Evolutionary conservation across 805 yeast genomes (phyloP).

Genomic region (Ogataea pignaliae): DNA sequence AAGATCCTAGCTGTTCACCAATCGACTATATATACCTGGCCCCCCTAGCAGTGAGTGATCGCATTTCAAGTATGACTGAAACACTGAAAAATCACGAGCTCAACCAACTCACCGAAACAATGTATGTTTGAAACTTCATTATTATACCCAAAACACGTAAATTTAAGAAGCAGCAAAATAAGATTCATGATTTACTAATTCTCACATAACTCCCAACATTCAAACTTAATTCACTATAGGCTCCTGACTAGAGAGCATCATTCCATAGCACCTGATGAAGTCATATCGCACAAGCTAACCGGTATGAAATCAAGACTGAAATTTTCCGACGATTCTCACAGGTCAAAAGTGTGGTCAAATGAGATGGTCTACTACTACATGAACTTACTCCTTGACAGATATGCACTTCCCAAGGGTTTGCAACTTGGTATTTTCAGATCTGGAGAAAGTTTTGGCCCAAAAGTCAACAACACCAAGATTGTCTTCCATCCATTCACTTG

Average conservation of each 20-base stretch:
- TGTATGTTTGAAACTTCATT: neutral
- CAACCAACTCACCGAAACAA: neutral
- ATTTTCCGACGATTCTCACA: slow-evolving; percentile 27
- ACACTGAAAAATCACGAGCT: too few relatives aligned
- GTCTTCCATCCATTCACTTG: slow-evolving; percentile 29
- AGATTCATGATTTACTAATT: slow-evolving; percentile 17
- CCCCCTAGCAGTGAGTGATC: too few relatives aligned
- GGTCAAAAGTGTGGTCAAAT: slow-evolving; percentile 22
- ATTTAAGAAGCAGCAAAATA: slow-evolving; percentile 4
- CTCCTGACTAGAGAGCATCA: slow-evolving; percentile 21
- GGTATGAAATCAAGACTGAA: slow-evolving; percentile 24
- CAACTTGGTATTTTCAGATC: slow-evolving; percentile 21
- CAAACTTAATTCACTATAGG: slow-evolving; percentile 4
- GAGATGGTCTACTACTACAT: slow-evolving; percentile 28
- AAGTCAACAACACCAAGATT: slow-evolving; percentile 12
- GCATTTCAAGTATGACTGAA: too few relatives aligned
- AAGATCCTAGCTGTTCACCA: too few relatives aligned
- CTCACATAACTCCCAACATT: neutral
- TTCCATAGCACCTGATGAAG: slow-evolving; percentile 23
- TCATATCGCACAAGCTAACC: slow-evolving; percentile 19
- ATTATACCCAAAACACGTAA: neutral
- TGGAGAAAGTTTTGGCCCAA: slow-evolving; percentile 26
- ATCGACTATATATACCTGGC: too few relatives aligned
- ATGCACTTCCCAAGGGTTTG: slow-evolving; percentile 6
- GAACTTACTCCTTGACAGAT: slow-evolving; percentile 26